Base-by-base conservation (phyloP, 169 alveolate genomes). In the Cryptosporidium viatorum region DNA sequence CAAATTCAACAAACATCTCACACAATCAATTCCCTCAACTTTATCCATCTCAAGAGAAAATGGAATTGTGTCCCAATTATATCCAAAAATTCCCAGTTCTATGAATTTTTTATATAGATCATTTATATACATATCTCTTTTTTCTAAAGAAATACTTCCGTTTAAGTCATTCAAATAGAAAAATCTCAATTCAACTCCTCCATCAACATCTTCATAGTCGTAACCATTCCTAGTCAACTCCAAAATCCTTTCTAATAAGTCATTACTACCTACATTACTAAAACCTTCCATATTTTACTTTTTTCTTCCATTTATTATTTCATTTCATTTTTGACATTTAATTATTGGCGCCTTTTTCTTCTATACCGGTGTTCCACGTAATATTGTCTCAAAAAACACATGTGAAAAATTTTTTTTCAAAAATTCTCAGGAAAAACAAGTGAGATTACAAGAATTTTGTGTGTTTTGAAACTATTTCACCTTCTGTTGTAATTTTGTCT, bases 1-100 rank as follows among this genome's bases (percentile, higher is more conserved):
- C 41, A 80, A 29, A 39, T 59, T 43, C 21, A 80, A 9, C 0
- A 45, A 62, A 41, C 71, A 80, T 10, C 21, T 80, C 18, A 80
- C 52, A 33, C 69, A 60, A 23, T 80, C 51, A 9, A 80, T 35
- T 0, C 67, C 89, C 2, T 80, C 75, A 21, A 41, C 6, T 10
- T n/a, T 60, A 12, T 48, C 73, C 21, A 39, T 3, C 16, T 43
- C 65, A 16, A 80, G 7, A 3, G 68, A 62, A 80, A 80, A 80
- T n/a, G 89, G 89, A 60, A 80, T 65, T 16, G 74, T 80, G 18
- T 80, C 89, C 89, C 89, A 80, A 33, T 80, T 80, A 39, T 80
- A 80, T n/a, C 31, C 68, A 16, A 80, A 62, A 35, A 80, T 48
- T 0, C 89, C 89, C 33, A 73, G 35, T 37, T 73, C 86, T 21